A percentile compares a stretch with the other conserved stretches of the same genome.
phyloP scores from a whole-genome alignment of 768 basidiomycete genomes.

The Kwoniella mangroviensis region DNA sequence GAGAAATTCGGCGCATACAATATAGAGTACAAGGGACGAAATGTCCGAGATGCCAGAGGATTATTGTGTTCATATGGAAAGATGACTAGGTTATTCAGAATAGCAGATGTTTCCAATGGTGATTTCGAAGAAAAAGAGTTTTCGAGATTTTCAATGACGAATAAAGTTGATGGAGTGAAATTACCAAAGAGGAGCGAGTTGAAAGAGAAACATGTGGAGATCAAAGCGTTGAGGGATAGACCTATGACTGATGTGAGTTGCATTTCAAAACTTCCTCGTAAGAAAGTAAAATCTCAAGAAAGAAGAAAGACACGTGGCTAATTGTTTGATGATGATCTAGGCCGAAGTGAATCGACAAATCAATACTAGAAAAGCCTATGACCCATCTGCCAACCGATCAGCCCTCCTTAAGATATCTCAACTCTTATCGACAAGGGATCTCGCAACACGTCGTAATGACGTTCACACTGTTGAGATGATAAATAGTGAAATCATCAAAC shows the following conservation, averaged over 20 bases:
- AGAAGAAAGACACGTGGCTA: neutral
- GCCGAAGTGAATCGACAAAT: constrained; percentile 81
- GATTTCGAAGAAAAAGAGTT: constrained; percentile 61
- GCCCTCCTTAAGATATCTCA: constrained; percentile 44
- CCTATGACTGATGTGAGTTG: constrained; percentile 76
- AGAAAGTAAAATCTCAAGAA: constrained; percentile 2
- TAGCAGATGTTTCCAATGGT: constrained; percentile 87
- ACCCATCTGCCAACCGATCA: constrained; percentile 45
- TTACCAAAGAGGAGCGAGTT: constrained; percentile 71
- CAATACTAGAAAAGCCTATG: constrained; percentile 61
- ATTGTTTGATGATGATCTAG: constrained; percentile 59
- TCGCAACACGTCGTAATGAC: constrained; percentile 78
- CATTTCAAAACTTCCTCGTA: too few species aligned
- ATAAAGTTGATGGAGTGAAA: constrained; percentile 65
- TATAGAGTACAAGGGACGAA: constrained; percentile 50
- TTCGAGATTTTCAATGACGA: constrained; percentile 65
- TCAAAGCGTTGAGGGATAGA: constrained; percentile 66
- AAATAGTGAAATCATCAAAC: constrained; percentile 68
- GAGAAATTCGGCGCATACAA: constrained; percentile 42
- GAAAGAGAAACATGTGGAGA: constrained; percentile 66
- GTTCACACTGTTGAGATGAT: constrained; percentile 66
- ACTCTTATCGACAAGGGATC: constrained; percentile 71
- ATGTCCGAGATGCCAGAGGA: constrained; percentile 64
- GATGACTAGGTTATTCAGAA: constrained; percentile 66
- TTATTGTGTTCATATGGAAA: constrained; percentile 80